Conservation (phyloP, 208 protist species). For the Strigomonas culicis region DNA sequence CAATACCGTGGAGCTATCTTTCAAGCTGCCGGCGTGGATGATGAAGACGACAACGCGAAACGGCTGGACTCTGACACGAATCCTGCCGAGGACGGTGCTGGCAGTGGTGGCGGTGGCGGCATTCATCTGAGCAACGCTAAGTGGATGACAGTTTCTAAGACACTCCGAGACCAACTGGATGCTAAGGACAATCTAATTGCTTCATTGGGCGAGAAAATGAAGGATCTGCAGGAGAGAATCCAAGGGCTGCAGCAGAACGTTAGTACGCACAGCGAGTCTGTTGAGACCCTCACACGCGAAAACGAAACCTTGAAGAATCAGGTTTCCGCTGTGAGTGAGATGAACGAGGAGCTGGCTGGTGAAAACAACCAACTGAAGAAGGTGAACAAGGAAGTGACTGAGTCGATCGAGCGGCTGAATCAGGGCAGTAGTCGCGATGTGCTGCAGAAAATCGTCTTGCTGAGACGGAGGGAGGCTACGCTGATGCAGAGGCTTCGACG, state of each 20-base stretch:
- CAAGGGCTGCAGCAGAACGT: conserved; percentile 10
- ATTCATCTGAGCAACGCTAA: conserved; percentile 20
- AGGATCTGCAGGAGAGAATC: conserved; percentile 19
- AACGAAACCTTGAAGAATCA: conserved; percentile 24
- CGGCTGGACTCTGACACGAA: conserved; percentile 1
- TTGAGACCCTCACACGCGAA: conserved; percentile 24
- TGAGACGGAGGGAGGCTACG: conserved; percentile 73
- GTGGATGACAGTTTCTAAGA: conserved; percentile 44
- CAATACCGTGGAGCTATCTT: conserved; percentile 79
- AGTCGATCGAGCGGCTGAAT: conserved; percentile 33
- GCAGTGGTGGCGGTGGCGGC: conserved; percentile 10
- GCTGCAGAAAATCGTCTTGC: conserved; percentile 78
- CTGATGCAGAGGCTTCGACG: conserved; percentile 77
- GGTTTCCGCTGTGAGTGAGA: conserved; percentile 17
- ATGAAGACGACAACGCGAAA: conserved; percentile 8
- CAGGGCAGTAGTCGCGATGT: conserved; percentile 42
- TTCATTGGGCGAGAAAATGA: conserved; percentile 40
- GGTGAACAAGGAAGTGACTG: conserved; percentile 55
- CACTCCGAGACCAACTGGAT: conserved; percentile 71
- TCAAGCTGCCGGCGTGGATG: conserved; percentile 26
- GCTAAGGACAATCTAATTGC: conserved; percentile 70
- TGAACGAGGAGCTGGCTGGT: conserved; percentile 60
- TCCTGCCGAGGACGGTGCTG: conserved; percentile 3
- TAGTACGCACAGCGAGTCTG: conserved; percentile 43
- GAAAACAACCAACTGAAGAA: conserved; percentile 34